Percentiles rank a stretch among this genome's conserved stretches.
Conservation (phyloP, 768 basidiomycete species). For the Chlorophyllum brunneum region DNA sequence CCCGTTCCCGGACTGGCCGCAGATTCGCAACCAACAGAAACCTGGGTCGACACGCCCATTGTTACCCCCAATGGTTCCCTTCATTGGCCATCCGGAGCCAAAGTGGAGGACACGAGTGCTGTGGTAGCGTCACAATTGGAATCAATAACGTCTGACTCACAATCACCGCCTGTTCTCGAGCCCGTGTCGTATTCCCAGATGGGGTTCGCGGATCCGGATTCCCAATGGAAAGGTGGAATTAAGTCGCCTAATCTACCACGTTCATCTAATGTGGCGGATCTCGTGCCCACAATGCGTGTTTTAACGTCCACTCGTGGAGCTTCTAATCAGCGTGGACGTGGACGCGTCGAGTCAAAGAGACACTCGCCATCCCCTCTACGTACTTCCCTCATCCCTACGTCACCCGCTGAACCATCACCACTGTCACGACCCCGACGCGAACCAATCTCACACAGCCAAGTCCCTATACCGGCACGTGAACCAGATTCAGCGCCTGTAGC, state of each 20-base stretch:
- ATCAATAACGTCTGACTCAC: slow-evolving; percentile 10
- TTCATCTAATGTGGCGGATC: not conserved
- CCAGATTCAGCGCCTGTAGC: not conserved
- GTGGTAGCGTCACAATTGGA: slow-evolving; percentile 36
- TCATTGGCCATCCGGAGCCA: slow-evolving; percentile 28
- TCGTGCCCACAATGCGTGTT: not conserved
- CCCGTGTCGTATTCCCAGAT: slow-evolving; percentile 35
- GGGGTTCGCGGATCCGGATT: slow-evolving; percentile 22
- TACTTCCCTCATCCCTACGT: not conserved
- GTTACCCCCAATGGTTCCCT: slow-evolving; percentile 55
- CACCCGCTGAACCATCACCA: slow-evolving; percentile 16
- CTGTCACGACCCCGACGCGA: not conserved
- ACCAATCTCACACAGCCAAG: too few species aligned
- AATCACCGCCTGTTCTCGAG: slow-evolving; percentile 22
- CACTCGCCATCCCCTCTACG: not conserved
- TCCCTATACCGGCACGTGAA: slow-evolving; percentile 5
- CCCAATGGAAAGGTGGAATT: not conserved
- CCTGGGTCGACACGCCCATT: slow-evolving; percentile 46
- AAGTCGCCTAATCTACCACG: not conserved
- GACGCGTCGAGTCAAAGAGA: not conserved
- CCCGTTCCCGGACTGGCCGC: not conserved
- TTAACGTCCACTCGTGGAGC: not conserved
- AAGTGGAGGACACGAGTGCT: slow-evolving; percentile 23
- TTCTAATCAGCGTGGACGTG: not conserved
- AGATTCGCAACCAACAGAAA: slow-evolving; percentile 41